Percentiles rank a stretch among this genome's conserved stretches.
phyloP scores from a whole-genome alignment of 306 rosid genomes.

The Psophocarpus tetragonolobus region DNA sequence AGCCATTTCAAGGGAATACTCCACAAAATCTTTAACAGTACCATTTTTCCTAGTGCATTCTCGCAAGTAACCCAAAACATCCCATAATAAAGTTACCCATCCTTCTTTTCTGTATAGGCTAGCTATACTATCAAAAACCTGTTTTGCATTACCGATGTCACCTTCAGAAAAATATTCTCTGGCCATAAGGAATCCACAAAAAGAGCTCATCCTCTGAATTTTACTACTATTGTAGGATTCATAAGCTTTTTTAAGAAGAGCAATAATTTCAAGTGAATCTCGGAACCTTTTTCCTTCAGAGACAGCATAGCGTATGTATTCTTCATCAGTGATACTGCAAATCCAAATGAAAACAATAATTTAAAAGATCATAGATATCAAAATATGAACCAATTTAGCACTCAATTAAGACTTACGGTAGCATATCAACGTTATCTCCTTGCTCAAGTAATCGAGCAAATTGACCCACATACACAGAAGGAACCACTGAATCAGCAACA shows the following conservation, averaged over 20 bases:
- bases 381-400: conserved; percentile 16
- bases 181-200: conserved; percentile 85
- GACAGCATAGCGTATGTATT: conserved; percentile 61
- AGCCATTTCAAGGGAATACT: conserved; percentile 96
- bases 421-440: conserved; percentile 69
- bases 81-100: conserved; percentile 92
- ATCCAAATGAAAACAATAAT: conserved; percentile 34
- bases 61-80: conserved; percentile 85
- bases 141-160: conserved; percentile 68
- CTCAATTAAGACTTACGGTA: conserved; percentile 64
- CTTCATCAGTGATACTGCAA: conserved; percentile 89
- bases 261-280: conserved; percentile 89
- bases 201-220: conserved; percentile 73
- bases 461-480: conserved; percentile 83
- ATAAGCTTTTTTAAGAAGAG: conserved; percentile 69
- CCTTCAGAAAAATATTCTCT: conserved; percentile 77
- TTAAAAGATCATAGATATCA: conserved; percentile 30
- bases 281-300: conserved; percentile 84
- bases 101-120: conserved; percentile 92
- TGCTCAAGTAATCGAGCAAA: conserved; percentile 75
- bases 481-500: conserved; percentile 70
- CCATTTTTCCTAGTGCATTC: conserved; percentile 77
- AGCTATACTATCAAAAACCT: conserved; percentile 66
- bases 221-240: conserved; percentile 65
- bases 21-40: conserved; percentile 69